Evolutionary conservation across 352 stramenopile species (phyloP), one percentile per base, ranked within the genome.

Genomic region (Plasmopara viticola): DNA sequence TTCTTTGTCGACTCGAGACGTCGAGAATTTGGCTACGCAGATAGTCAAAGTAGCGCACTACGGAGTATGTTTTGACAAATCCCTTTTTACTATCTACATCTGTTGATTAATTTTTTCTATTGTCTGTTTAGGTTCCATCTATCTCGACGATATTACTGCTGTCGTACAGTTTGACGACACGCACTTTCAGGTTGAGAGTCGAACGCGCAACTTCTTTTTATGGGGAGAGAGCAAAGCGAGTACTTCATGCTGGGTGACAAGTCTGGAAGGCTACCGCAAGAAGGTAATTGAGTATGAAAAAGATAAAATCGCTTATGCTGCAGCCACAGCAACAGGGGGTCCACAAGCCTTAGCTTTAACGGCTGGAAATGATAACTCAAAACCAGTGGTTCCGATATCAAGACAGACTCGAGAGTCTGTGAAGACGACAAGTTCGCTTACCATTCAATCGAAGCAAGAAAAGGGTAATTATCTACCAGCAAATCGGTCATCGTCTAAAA

Each of bases 111-210:
- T 51, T 29, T n/a, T 44, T 49, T 35, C 29, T 47, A 12, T 42
- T 41, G 9, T 40, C 15, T 18, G 8, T 47, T 8, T 35, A 93
- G 83, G 74, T 51, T 89, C 83, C 1, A 90, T 93, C 47, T 90
- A 78, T 43, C 64, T 93, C 33, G 84, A 93, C 55, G 80, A 93
- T 51, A 93, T 93, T 59, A 93, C 80, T n/a, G 83, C 80, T 0
- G 71, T 93, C 43, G 58, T 90, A 34, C 78, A 88, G 66, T 93
- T 91, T 52, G 83, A 93, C 38, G 80, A 93, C 40, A 89, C 78
- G 33, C 80, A 89, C 37, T 93, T 93, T 44, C 83, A 93, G 43
- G 79, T 93, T 38, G 83, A 93, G 47, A 87, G 78, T 54, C 72
- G 77, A 12, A 89, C 72, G 28, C 80, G 80, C 44, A 93, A 91